These are phyloP conservation scores for Leccinum imitatum DNA, from an alignment of 768 basidiomycete species.

Conservation along the genomic window DNA sequence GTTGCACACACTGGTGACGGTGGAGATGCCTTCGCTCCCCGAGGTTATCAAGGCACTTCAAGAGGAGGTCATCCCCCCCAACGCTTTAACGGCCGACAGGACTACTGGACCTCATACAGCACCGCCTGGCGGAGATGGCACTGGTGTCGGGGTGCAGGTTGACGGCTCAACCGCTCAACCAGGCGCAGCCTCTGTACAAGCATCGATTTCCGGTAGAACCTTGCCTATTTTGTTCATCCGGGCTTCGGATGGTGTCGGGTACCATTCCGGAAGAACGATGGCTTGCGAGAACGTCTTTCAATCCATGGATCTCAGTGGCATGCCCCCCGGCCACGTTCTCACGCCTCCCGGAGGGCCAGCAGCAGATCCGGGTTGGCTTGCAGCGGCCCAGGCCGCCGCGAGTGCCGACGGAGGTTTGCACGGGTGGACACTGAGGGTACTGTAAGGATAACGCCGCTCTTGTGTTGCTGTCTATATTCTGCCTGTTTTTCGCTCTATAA, in stretches of 20 bases:
- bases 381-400: slow-evolving; percentile 69
- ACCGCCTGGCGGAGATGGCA: slow-evolving; percentile 24
- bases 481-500: slow-evolving; percentile 30
- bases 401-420: slow-evolving; percentile 64
- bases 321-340: slow-evolving; percentile 44
- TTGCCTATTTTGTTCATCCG: slow-evolving; percentile 82
- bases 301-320: slow-evolving; percentile 57
- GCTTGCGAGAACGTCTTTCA: slow-evolving; percentile 81
- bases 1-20: slow-evolving; percentile 78
- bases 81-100: slow-evolving; percentile 35
- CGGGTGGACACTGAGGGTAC: slow-evolving; percentile 78
- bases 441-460: slow-evolving; percentile 44
- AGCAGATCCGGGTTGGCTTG: slow-evolving; percentile 68
- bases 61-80: slow-evolving; percentile 58
- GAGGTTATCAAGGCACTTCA: slow-evolving; percentile 80
- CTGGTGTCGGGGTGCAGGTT: slow-evolving; percentile 27
- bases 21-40: slow-evolving; percentile 76
- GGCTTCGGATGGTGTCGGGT: slow-evolving; percentile 80
- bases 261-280: slow-evolving; percentile 83
- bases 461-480: slow-evolving; percentile 26
- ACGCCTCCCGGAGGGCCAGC: slow-evolving; percentile 43
- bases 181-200: slow-evolving; percentile 33
- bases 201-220: slow-evolving; percentile 64
- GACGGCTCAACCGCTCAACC: slow-evolving; percentile 28
- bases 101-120: slow-evolving; percentile 38